Evolutionary conservation across 371 early-diverging fungal species (phyloP), one percentile per base, ranked within the genome.

Genomic region (Circinella minor): DNA sequence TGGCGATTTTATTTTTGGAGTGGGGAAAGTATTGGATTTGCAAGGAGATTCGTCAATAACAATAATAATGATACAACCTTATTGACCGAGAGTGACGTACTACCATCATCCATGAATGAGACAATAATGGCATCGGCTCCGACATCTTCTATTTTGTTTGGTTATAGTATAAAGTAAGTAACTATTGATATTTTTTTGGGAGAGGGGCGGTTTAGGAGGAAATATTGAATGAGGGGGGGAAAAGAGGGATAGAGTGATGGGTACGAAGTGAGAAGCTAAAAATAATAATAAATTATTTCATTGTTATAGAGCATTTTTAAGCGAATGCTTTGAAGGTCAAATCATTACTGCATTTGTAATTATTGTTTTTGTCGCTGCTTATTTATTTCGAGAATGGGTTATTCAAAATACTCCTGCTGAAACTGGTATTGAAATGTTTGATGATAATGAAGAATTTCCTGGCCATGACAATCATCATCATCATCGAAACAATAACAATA

Each of bases 281-380:
- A 27, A 27, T 27, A 27, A 27, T 27, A 27, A 27, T 27, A 0
- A 27, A 27, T 64, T 6, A 43, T 34, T 66, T 51, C 10, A 36
- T 27, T 27, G 27, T 27, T 27, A 14, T 73, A 92, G 93, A 61
- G 76, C 81, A 38, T 91, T 95, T 69, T 75, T 92, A 14, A 72
- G 90, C 37, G 95, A 96, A 75, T 93, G 94, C 54, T 89, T 95
- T 65, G 95, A 97, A 71, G 97, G 97, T 0, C 92, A 93, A 61
- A 87, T 94, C 39, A 91, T 96, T 55, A 91, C 94, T 3, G 84
- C 90, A 39, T 71, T 90, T 36, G 90, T 92, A 0, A 84, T 97
- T 5, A 78, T 95, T 10, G 79, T 91, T 9, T 95, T 94, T 71
- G 86, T 95, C 13, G 89, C 90, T 1, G 83, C 92, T 6, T 91